phyloP scores from a whole-genome alignment of 2,329 filamentous ascomycete species.

The Fusarium newnesense region DNA sequence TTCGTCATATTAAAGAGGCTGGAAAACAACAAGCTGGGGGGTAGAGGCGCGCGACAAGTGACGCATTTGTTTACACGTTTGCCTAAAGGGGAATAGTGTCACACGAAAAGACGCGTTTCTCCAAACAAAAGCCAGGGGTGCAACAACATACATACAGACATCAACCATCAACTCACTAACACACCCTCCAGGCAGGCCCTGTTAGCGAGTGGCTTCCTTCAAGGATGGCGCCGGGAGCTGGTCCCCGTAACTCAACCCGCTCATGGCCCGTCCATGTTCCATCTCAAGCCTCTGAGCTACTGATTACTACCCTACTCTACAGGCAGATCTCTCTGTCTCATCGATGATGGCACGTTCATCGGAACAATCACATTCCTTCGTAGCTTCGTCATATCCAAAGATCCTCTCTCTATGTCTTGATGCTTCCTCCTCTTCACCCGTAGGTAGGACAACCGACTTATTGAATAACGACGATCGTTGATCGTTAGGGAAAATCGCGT shows the following conservation, averaged over 20 bases:
- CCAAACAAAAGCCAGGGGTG: slow-evolving; percentile 35
- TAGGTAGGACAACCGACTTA: slow-evolving; percentile 30
- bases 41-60: slow-evolving; percentile 40
- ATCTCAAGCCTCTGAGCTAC: slow-evolving; percentile 23
- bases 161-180: background rate
- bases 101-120: slow-evolving; percentile 50
- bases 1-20: slow-evolving; percentile 25
- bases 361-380: slow-evolving; percentile 41
- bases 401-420: slow-evolving; percentile 10
- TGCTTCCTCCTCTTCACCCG: slow-evolving; percentile 1
- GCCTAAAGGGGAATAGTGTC: slow-evolving; percentile 43
- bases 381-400: slow-evolving; percentile 24
- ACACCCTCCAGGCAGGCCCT: slow-evolving; percentile 24
- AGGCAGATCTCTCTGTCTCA: slow-evolving; percentile 28
- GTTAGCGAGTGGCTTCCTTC: slow-evolving; percentile 22
- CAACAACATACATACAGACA: slow-evolving; percentile 8
- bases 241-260: slow-evolving; percentile 32
- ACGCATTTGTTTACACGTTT: slow-evolving; percentile 54
- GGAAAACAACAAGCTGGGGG: slow-evolving; percentile 31
- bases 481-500: slow-evolving; percentile 33
- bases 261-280: slow-evolving; percentile 25
- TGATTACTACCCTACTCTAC: background rate
- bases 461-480: slow-evolving; percentile 18
- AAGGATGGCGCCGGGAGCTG: slow-evolving; percentile 39
- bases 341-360: slow-evolving; percentile 33